Conservation (phyloP, 1,284 basidiomycete genomes). For the Malassezia nana region DNA sequence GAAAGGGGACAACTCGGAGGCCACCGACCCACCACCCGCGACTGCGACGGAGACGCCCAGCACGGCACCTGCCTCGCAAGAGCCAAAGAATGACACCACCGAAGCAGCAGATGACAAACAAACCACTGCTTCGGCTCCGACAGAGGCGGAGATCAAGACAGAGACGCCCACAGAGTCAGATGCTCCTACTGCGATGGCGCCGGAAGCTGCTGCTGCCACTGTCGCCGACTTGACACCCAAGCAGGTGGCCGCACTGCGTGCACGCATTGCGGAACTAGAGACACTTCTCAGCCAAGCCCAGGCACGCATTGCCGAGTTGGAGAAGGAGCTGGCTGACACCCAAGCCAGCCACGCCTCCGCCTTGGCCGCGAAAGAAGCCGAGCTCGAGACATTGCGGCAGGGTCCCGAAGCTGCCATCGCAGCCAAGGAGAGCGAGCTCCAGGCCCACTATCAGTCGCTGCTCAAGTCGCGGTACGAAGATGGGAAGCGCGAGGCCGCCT, state of each 20-base stretch:
- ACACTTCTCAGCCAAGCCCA: slow-evolving; percentile 18
- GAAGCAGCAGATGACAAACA: no score
- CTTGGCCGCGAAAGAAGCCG: not conserved
- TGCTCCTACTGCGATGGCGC: not conserved
- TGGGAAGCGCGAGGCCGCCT: slow-evolving; percentile 44
- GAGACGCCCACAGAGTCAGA: not conserved
- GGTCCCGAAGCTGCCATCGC: slow-evolving; percentile 29
- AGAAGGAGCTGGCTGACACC: slow-evolving; percentile 21
- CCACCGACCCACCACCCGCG: not conserved
- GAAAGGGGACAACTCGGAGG: slow-evolving; percentile 1
- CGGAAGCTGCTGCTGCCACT: not conserved
- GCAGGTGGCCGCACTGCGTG: not conserved
- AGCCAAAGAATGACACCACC: not conserved
- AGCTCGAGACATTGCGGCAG: slow-evolving; percentile 12
- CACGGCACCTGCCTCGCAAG: not conserved
- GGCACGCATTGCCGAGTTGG: slow-evolving; percentile 33
- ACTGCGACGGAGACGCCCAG: not conserved
- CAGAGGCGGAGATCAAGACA: not conserved
- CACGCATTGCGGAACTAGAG: slow-evolving; percentile 13
- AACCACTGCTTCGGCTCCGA: not conserved
- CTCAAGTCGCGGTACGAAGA: slow-evolving; percentile 41
- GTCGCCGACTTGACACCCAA: not conserved
- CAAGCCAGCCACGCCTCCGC: not conserved
- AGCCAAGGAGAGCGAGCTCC: slow-evolving; percentile 35
- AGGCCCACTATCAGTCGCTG: slow-evolving; percentile 30